phyloP scores from a whole-genome alignment of 1,284 basidiomycete genomes.

The Pholiota adiposa region DNA sequence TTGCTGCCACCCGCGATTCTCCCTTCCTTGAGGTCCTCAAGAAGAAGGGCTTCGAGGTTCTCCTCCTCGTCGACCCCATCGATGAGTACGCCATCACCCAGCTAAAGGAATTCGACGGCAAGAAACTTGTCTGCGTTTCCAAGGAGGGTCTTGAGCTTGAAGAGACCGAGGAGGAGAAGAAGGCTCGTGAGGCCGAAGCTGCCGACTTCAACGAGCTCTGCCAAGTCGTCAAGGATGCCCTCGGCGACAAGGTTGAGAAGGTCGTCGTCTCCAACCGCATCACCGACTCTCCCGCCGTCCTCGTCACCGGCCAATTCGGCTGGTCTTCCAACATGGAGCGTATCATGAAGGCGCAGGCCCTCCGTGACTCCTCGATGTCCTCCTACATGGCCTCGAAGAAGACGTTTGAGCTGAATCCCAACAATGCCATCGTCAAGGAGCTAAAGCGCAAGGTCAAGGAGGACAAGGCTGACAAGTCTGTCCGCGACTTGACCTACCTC shows the following conservation, averaged over 20 bases:
- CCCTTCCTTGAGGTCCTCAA: conserved; percentile 99
- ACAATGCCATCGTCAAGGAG: conserved; percentile 95
- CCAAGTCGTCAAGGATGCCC: conserved; percentile 96
- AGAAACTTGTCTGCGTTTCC: conserved; percentile 97
- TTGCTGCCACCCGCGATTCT: conserved; percentile 90
- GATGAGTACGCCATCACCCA: conserved; percentile 98
- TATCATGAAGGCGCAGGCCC: conserved; percentile 99
- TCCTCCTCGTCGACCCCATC: conserved; percentile 97
- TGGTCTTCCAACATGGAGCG: conserved; percentile 99
- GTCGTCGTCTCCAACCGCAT: conserved; percentile 99
- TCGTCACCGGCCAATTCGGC: conserved; percentile 98
- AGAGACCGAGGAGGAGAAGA: conserved; percentile 99
- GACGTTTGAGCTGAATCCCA: conserved; percentile 97
- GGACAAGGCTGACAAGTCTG: conserved; percentile 99
- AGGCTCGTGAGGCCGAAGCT: conserved; percentile 85
- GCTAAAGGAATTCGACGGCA: conserved; percentile 99
- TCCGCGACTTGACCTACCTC: conserved; percentile 93
- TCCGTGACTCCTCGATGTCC: conserved; percentile 98
- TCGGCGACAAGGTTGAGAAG: conserved; percentile 99
- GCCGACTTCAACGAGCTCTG: conserved; percentile 89
- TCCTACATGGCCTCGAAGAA: conserved; percentile 99
- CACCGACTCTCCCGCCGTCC: conserved; percentile 93
- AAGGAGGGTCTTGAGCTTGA: conserved; percentile 99
- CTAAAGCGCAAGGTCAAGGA: conserved; percentile 93
- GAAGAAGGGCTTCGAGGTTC: conserved; percentile 99